Conservation (phyloP, 2,329 filamentous ascomycete genomes). For the Fusarium sterilihyphosum region DNA sequence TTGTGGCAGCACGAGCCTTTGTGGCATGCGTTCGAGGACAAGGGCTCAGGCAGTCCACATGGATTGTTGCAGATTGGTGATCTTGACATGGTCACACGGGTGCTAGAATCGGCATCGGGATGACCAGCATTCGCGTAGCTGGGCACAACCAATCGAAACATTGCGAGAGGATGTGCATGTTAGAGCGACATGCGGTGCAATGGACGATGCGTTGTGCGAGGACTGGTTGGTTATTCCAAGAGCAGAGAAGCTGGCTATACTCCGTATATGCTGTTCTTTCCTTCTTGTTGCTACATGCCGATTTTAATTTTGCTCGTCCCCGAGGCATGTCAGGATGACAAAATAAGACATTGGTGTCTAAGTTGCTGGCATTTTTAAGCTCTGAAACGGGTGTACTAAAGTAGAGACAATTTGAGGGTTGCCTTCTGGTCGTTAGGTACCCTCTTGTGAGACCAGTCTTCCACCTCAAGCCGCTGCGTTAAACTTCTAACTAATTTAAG, state of each 20-base stretch:
- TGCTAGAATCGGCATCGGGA: constrained; percentile 17
- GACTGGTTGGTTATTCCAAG: background rate
- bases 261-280: background rate
- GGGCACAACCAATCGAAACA: background rate
- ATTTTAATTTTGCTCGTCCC: background rate
- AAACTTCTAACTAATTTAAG: background rate
- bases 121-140: constrained; percentile 3
- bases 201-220: background rate
- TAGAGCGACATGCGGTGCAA: background rate
- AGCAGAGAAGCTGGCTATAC: background rate
- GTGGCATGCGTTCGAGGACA: constrained; percentile 17
- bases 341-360: background rate
- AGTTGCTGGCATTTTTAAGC: background rate
- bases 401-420: background rate
- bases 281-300: background rate
- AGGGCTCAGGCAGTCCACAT: constrained; percentile 11
- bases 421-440: background rate
- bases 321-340: background rate
- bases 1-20: constrained; percentile 30
- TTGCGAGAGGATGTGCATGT: background rate
- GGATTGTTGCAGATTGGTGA: constrained; percentile 33
- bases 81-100: constrained; percentile 27
- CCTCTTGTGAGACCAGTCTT: background rate
- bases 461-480: background rate
- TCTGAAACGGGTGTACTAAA: background rate